phyloP scores from a whole-genome alignment of 1,284 basidiomycete species.

The Ceratobasidium sp. region DNA sequence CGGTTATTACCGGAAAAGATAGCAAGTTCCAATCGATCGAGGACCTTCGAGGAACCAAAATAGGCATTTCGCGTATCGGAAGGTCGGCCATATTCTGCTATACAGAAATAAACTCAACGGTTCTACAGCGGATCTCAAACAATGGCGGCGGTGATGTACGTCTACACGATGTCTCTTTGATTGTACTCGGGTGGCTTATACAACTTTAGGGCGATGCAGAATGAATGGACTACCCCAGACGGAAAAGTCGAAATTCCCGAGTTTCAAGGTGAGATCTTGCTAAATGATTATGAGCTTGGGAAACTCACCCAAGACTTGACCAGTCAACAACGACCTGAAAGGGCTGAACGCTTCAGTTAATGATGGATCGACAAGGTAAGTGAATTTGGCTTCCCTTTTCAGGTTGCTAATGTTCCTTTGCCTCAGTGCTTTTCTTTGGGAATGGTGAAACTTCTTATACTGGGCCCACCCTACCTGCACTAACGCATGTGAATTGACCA shows the following conservation, averaged over 20 bases:
- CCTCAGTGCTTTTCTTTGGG: constrained; percentile 89
- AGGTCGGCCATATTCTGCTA: constrained; percentile 65
- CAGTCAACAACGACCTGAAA: constrained; percentile 91
- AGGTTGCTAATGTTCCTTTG: neutral
- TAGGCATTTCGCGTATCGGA: constrained; percentile 92
- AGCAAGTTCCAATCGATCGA: constrained; percentile 78
- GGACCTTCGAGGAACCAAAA: constrained; percentile 83
- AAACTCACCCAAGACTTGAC: neutral
- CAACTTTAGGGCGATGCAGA: constrained; percentile 58
- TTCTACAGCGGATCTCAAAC: constrained; percentile 82
- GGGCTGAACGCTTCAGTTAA: constrained; percentile 94
- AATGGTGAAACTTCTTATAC: constrained; percentile 66
- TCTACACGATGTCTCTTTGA: constrained; percentile 57
- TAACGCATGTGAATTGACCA: constrained; percentile 34
- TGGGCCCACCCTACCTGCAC: neutral
- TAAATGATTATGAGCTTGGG: neutral
- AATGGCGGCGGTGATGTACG: constrained; percentile 95
- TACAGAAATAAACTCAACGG: constrained; percentile 48
- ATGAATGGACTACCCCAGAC: constrained; percentile 72
- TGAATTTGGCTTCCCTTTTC: neutral
- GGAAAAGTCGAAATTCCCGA: constrained; percentile 57
- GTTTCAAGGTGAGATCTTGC: constrained; percentile 74
- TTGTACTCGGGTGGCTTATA: neutral
- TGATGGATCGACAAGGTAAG: constrained; percentile 71
- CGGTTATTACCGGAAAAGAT: constrained; percentile 88